Base-by-base conservation (phyloP, 163 green algal genomes). In the Scenedesmus sp. region DNA sequence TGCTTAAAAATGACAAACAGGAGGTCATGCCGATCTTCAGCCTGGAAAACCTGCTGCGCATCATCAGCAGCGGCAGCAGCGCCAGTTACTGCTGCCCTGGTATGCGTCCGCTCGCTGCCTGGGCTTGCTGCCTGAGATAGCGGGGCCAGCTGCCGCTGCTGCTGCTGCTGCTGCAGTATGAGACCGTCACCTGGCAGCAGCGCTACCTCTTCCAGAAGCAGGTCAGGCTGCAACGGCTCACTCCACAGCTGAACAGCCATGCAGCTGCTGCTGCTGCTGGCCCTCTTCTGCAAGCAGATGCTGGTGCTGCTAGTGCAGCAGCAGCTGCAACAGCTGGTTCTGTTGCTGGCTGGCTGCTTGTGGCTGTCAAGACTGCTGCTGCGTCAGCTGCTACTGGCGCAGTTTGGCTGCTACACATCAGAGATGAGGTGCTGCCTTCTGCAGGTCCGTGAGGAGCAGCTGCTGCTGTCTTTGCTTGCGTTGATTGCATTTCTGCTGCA, bases 151-250 rank as follows among this genome's bases (percentile, higher is more conserved):
- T 61, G 40, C 78, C 65, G 79, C 79, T 65, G 79, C 79, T 43
- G 79, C 40, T 85, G 79, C 79, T 65, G 43, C 30, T 37, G 59
- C 26, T 72, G 35, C 81, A 73, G 30, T 40, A 33, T 26, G 2
- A 16, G 46, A 15, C 37, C n/a, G 16, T 70, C 13, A 56, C 43
- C 22, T 51, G n/a, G 7, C 20, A 24, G 42, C 79, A 85, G 79
- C 40, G 40, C 24, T 20, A 33, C 42, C 79, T 85, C 79, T 24
- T 85, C 79, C 79, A 85, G 30, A 43, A 85, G 40, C 46, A 61
- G 42, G 13, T 42, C 26, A 43, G 35, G n/a, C 65, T 76, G 65
- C 65, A 40, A 30, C 7, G 65, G 65, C 65, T 76, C 65, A 18
- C 65, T 30, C 65, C 65, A 76, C 65, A 76, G 30, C 65, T 40